phyloP scores from a whole-genome alignment of 257 asterid genomes.

The Salvia hispanica region DNA sequence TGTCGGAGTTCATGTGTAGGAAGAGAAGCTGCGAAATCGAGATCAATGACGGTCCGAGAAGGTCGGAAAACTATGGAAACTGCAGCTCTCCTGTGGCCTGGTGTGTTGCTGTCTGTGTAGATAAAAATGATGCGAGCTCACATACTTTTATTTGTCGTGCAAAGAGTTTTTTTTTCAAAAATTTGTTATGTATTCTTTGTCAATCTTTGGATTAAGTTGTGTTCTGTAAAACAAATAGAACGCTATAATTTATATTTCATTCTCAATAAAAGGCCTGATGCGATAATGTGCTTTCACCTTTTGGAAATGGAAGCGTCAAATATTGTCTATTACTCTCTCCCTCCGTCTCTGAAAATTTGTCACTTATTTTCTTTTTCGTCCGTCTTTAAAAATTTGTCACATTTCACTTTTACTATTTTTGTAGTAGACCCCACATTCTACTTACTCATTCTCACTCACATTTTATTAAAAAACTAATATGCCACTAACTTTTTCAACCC shows the following conservation, averaged over 20 bases:
- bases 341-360: too few relatives aligned
- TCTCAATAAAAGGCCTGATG: slow-evolving; percentile 32
- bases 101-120: slow-evolving; percentile 41
- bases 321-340: neutral
- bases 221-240: slow-evolving; percentile 26
- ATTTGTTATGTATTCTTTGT: slow-evolving; percentile 39
- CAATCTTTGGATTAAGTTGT: slow-evolving; percentile 32
- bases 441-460: too few relatives aligned
- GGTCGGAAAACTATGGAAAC: neutral
- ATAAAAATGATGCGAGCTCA: slow-evolving; percentile 21
- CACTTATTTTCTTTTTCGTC: too few relatives aligned
- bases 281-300: slow-evolving; percentile 28
- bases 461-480: too few relatives aligned
- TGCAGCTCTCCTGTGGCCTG: slow-evolving; percentile 16
- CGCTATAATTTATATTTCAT: slow-evolving; percentile 36
- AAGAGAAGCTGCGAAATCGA: slow-evolving; percentile 33
- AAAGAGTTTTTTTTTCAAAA: neutral
- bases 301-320: too few relatives aligned
- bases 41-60: neutral
- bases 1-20: slow-evolving; percentile 29
- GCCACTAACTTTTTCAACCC: too few relatives aligned
- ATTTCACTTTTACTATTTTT: too few relatives aligned
- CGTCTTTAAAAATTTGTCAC: too few relatives aligned
- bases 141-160: slow-evolving; percentile 23
- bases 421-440: too few relatives aligned